Percentiles rank a stretch among this genome's conserved stretches.
Evolutionary conservation across 176 grass and related monocot genomes (phyloP).

Genomic region (Avena insularis): DNA sequence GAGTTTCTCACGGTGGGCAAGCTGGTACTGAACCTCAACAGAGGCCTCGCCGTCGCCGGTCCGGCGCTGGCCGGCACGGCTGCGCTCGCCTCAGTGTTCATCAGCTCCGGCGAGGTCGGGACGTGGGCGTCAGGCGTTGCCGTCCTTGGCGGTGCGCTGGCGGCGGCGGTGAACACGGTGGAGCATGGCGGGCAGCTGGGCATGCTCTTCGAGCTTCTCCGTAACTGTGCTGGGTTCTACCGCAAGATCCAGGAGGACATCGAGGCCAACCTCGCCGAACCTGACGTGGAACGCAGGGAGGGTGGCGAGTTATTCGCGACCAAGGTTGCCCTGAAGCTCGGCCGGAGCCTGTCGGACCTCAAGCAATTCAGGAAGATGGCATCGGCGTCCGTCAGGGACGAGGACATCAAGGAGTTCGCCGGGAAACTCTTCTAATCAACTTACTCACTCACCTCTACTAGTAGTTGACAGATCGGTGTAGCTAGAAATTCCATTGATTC

Average conservation of each 20-base stretch:
- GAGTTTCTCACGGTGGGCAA: constrained; percentile 37
- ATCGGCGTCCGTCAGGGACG: constrained; percentile 29
- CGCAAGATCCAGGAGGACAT: neutral
- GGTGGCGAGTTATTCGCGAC: too few relatives aligned
- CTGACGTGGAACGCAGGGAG: too few relatives aligned
- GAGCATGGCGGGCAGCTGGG: constrained; percentile 47
- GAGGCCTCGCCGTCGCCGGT: constrained; percentile 38
- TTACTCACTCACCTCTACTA: neutral
- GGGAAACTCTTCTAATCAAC: too few relatives aligned
- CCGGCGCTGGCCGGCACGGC: constrained; percentile 38
- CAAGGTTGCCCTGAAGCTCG: constrained; percentile 43
- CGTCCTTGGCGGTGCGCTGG: neutral
- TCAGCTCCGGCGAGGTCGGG: constrained; percentile 14
- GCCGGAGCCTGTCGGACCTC: constrained; percentile 39
- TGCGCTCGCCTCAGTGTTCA: constrained; percentile 40
- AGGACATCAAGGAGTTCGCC: neutral
- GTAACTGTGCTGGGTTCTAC: constrained; percentile 49
- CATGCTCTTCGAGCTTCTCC: constrained; percentile 42
- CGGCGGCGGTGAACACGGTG: constrained; percentile 46
- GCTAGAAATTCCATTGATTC: neutral
- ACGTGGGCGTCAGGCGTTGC: constrained; percentile 1
- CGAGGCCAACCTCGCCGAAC: too few relatives aligned
- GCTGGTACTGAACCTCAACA: constrained; percentile 31
- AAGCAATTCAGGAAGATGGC: constrained; percentile 43
- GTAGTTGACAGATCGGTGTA: neutral